Evolutionary conservation across 1,139 yeast species (phyloP), one percentile per base, ranked within the genome.

Genomic region (Sugiyamaella sp.): DNA sequence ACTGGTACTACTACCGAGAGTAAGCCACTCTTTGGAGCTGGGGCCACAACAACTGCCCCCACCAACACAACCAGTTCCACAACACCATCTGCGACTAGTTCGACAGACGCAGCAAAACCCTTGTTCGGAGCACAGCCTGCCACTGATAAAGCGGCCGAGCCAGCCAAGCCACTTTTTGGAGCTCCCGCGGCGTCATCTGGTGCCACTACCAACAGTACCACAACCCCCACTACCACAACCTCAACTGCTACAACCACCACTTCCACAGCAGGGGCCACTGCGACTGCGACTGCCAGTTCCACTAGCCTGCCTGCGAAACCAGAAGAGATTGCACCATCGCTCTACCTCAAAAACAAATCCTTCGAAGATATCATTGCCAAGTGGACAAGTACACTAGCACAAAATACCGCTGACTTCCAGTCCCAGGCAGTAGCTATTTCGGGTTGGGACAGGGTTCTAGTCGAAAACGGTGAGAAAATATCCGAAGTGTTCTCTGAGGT

Each of bases 331-430:
- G 67, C 61, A 51, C 73, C 70, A 50, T 87, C 90, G 24, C 81
- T 89, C 2, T 86, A 96, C 8, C 79, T 95, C 49, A 90, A 88
- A 63, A 93, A 93, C 72, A 89, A 89, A 68, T 89, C 97, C 1
- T 76, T 95, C 68, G 99, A 93, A 65, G 99, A 93, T 68, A 79
- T 93, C 60, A 87, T 95, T 50, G 81, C 90, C 29, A 90, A 87
- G 71, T 95, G 99, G 99, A 87, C 97, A 1, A 82, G 83, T 55
- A 96, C 95, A 63, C 74, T 93, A 57, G 78, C 91, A 2, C 78
- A 81, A 20, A 84, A 95, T 0, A 81, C 93, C 1, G 77, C 78
- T 25, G 84, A 88, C 35, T 93, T 91, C 71, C 86, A 85, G 57
- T 71, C 78, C n/a, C 95, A 88, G 66, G 86, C 96, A 17, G 73